Conservation (phyloP, 2,329 filamentous ascomycete species). For the Paecilomyces sp. region DNA sequence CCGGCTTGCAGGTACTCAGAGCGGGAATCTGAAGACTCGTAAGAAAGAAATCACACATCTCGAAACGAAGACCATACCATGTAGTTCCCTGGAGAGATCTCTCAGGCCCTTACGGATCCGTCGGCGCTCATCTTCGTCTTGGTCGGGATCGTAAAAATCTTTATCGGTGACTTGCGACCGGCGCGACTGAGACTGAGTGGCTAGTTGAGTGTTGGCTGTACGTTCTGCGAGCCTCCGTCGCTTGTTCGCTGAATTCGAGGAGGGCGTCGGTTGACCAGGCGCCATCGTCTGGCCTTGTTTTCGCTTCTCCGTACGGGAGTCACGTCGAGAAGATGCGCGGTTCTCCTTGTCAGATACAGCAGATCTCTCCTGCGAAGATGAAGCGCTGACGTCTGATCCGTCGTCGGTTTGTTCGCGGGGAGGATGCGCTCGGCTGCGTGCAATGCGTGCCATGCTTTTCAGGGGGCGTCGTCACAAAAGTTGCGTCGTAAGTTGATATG, state of each 20-base stretch:
- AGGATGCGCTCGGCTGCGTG: constrained; percentile 4
- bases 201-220: constrained; percentile 14
- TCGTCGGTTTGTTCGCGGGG: background rate
- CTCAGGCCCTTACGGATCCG: constrained; percentile 63
- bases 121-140: constrained; percentile 66
- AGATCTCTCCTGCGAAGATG: constrained; percentile 22
- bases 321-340: constrained; percentile 11
- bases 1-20: constrained; percentile 63
- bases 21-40: constrained; percentile 51
- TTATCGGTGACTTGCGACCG: constrained; percentile 33
- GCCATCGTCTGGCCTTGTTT: constrained; percentile 33
- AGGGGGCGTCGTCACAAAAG: constrained; percentile 8
- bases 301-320: constrained; percentile 32
- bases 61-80: constrained; percentile 39
- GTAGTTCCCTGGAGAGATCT: constrained; percentile 55
- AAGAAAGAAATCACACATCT: constrained; percentile 5
- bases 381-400: constrained; percentile 11
- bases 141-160: constrained; percentile 70
- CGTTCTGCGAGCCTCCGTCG: constrained; percentile 37
- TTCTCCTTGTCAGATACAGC: constrained; percentile 48
- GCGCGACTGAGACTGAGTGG: constrained; percentile 19
- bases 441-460: constrained; percentile 21
- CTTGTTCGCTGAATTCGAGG: constrained; percentile 33
- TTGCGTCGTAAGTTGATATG: background rate
- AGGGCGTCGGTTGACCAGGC: constrained; percentile 31